Evolutionary conservation across 345 rosid species (phyloP).

Genomic region (Stellera chamaejasme): DNA sequence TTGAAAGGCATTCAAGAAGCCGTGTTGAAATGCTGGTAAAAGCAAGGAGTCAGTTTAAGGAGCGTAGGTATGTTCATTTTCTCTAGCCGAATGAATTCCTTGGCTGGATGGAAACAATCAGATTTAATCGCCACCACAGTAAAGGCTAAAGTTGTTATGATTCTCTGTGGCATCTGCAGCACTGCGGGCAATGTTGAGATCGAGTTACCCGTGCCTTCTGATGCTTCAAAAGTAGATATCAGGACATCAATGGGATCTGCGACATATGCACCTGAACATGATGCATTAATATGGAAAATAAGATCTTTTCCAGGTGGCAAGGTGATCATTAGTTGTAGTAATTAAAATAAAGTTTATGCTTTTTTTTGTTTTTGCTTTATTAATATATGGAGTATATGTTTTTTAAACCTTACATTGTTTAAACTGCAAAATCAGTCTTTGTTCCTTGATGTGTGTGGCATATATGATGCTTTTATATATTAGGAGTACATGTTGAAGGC

Average conservation of each 20-base stretch:
- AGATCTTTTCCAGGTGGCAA: slow-evolving; percentile 79
- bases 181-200: slow-evolving; percentile 74
- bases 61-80: slow-evolving; percentile 56
- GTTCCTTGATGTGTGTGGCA: too few species aligned
- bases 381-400: too few species aligned
- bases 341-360: not conserved
- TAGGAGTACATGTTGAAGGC: slow-evolving; percentile 89
- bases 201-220: slow-evolving; percentile 55
- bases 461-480: not conserved
- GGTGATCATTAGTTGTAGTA: slow-evolving; percentile 31
- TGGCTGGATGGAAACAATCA: too few species aligned
- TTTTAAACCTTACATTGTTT: too few species aligned
- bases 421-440: not conserved
- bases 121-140: too few species aligned
- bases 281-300: slow-evolving; percentile 70
- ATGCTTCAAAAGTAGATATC: slow-evolving; percentile 83
- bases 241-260: slow-evolving; percentile 97
- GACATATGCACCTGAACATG: slow-evolving; percentile 67
- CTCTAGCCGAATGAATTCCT: slow-evolving; percentile 1
- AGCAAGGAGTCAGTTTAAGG: slow-evolving; percentile 91
- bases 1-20: slow-evolving; percentile 90
- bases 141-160: slow-evolving; percentile 4
- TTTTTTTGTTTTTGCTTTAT: not conserved
- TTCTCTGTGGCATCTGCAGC: slow-evolving; percentile 23
- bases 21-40: slow-evolving; percentile 84